Conservation (phyloP, 306 rosid species). For the Oemleria cerasiformis region DNA sequence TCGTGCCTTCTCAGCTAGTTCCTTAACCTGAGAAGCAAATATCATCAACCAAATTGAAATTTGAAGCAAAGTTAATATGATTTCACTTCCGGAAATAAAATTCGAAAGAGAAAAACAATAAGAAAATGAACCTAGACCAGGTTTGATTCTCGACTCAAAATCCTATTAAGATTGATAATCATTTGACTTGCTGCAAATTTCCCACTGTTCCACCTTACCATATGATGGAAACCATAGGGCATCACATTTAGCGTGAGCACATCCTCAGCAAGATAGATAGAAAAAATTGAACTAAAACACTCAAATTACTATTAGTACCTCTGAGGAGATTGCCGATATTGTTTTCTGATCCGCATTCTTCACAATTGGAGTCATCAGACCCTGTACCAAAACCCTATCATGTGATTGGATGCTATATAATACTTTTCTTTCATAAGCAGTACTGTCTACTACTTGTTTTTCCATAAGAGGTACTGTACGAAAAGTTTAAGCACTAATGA, state of each 20-base stretch:
- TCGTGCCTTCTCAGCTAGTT: conserved; percentile 89
- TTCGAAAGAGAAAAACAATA: not conserved
- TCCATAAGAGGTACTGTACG: not conserved
- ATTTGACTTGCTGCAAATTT: conserved; percentile 4
- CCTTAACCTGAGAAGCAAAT: conserved; percentile 61
- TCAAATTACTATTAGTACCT: conserved; percentile 48
- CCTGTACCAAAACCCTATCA: conserved; percentile 47
- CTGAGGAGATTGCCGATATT: conserved; percentile 73
- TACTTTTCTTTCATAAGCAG: not conserved
- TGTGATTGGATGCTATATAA: conserved; percentile 24
- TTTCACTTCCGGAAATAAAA: not conserved
- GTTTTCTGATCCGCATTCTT: conserved; percentile 94
- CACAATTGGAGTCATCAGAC: conserved; percentile 93
- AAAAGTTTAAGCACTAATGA: not conserved
- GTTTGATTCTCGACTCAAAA: not conserved
- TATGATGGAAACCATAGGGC: not conserved
- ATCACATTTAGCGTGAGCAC: not conserved
- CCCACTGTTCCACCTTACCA: not conserved
- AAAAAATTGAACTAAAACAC: conserved; percentile 5
- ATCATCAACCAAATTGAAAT: not conserved
- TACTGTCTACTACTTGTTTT: not conserved
- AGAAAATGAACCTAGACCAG: not conserved
- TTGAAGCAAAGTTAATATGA: conserved; percentile 5
- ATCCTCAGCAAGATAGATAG: not conserved
- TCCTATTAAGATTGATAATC: not conserved